These are phyloP conservation scores for Termitomyces sp. DNA, from an alignment of 768 basidiomycete genomes.

Conservation along the genomic window DNA sequence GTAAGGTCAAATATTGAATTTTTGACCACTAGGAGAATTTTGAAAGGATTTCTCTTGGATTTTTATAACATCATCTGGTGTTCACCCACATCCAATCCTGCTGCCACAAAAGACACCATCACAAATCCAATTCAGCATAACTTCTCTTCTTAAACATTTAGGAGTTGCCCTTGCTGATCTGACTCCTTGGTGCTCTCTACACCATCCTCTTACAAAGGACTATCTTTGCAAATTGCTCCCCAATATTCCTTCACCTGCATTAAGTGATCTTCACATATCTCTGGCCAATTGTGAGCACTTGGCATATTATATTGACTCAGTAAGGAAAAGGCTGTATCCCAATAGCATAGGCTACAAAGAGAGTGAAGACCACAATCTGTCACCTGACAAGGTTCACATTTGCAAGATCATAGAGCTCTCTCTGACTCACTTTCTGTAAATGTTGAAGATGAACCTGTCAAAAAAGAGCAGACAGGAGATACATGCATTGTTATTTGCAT, in stretches of 20 bases:
- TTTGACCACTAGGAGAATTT: constrained; percentile 11
- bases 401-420: not conserved
- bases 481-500: constrained; percentile 23
- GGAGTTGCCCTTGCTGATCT: constrained; percentile 17
- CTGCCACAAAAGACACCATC: constrained; percentile 19
- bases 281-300: constrained; percentile 21
- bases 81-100: constrained; percentile 18
- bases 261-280: constrained; percentile 22
- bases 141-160: not conserved
- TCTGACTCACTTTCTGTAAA: not conserved
- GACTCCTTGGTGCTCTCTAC: constrained; percentile 19
- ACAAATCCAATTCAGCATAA: constrained; percentile 1
- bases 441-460: not conserved
- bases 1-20: constrained; percentile 5
- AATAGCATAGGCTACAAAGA: not conserved
- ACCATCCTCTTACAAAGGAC: constrained; percentile 14
- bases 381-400: not conserved
- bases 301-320: constrained; percentile 13
- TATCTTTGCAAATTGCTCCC: constrained; percentile 13
- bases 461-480: constrained; percentile 6
- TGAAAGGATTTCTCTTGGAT: constrained; percentile 11
- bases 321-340: not conserved
- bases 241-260: constrained; percentile 7
- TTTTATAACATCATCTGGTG: constrained; percentile 7
- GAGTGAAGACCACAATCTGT: not conserved